Base-by-base conservation (phyloP, 208 protist genomes). In the Trypanosoma boissoni region DNA sequence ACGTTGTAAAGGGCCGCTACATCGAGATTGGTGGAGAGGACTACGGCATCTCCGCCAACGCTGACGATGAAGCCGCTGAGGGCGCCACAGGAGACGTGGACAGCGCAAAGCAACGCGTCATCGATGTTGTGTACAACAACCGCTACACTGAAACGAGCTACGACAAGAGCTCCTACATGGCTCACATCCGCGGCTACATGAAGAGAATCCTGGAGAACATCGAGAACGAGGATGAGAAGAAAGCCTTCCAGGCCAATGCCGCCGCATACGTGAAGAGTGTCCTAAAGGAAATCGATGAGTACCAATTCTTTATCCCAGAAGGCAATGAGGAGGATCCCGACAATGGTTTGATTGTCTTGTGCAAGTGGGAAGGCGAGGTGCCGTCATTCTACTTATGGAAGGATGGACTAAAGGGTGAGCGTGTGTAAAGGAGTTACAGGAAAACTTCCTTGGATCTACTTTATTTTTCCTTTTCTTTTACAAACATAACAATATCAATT, bases 101-200 rank as follows among this genome's bases (percentile, higher is more conserved):
- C 41, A 78, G 91, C 46, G 72, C 75, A 59, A 89, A 90, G 75
- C 55, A 87, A 68, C 83, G 79, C 29, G 86, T 91, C 20, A 68
- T 95, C 28, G 88, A 97, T 68, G 61, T 96, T 42, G 82, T 97
- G 69, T 44, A 94, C 86, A 86, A 84, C 74, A 94, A 94, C 73
- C 82, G 86, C 68, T 92, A 95, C 78, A 86, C 76, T 51, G 88
- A 94, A 81, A 95, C 89, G 39, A 82, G 60, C 69, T 97, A 95
- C 78, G 91, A 97, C 82, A 97, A 97, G 88, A 80, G 80, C 51
- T 83, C 74, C 31, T 97, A 95, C 82, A 94, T 91, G 77, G 85
- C 85, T 44, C 83, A 97, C 86, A 91, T 97, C 68, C 89, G 90
- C 55, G 57, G 66, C 54, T 95, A 95, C 88, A 95, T 97, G 86